Evolutionary conservation across 1,284 basidiomycete genomes (phyloP).

Genomic region (Heterobasidion parviporum): DNA sequence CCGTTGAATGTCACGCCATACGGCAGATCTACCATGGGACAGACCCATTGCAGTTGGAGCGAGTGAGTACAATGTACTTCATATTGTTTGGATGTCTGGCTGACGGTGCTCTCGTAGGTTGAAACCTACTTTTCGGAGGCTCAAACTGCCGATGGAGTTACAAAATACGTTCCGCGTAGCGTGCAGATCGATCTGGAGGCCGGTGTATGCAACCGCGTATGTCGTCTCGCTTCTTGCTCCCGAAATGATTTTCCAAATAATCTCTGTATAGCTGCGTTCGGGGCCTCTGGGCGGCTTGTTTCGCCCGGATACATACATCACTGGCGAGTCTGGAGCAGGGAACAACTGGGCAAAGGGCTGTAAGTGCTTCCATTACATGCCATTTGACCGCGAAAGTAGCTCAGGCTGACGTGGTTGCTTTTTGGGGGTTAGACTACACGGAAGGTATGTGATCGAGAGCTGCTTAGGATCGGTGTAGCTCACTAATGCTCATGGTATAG

Average conservation of each 20-base stretch:
- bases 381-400: too few species aligned
- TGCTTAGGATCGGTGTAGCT: neutral
- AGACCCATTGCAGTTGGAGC: constrained; percentile 37
- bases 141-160: constrained; percentile 26
- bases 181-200: constrained; percentile 88
- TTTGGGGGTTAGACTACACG: constrained; percentile 58
- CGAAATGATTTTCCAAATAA: neutral
- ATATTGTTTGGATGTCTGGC: neutral
- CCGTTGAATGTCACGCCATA: neutral
- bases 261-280: constrained; percentile 44
- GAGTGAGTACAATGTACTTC: constrained; percentile 25
- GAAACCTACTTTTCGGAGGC: constrained; percentile 71
- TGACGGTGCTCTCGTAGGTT: constrained; percentile 31
- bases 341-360: constrained; percentile 94
- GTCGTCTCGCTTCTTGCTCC: constrained; percentile 6
- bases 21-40: constrained; percentile 39
- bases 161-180: constrained; percentile 90
- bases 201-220: constrained; percentile 79
- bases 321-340: constrained; percentile 71
- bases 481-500: constrained; percentile 24
- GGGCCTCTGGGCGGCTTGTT: constrained; percentile 72
- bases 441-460: constrained; percentile 45
- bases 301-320: constrained; percentile 84
- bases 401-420: neutral
- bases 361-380: constrained; percentile 29